Evolutionary conservation across 768 basidiomycete genomes (phyloP), one percentile per base, ranked within the genome.

Genomic region (Suillus brevipes): DNA sequence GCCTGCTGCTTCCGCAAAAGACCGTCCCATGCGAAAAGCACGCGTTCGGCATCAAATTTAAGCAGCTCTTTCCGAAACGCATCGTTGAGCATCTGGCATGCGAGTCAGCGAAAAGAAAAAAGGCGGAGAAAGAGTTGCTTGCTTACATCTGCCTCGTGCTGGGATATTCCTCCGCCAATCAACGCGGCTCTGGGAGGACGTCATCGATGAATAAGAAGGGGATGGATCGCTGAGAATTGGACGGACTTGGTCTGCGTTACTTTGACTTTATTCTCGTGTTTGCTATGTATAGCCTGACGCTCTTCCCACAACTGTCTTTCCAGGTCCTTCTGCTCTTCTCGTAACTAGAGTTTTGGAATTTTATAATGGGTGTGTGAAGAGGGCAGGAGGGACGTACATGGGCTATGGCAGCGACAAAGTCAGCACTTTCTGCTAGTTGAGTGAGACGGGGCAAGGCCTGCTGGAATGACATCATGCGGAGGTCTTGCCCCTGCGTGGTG

Each of bases 11-110:
- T 86, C 59, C 84, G 77, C 23, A 89, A 74, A n/a, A 94, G 80
- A 23, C 84, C 85, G 70, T 92, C 92, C 91, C 92, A 95, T 10
- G 90, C 89, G 3, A 86, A 80, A 7, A 94, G 74, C 12, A 82
- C 89, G 43, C 89, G 82, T 60, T 92, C 87, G n/a, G 70, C 70
- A 71, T 94, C 92, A 71, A 93, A 93, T 66, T 81, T 84, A 45
- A 74, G 78, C 43, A 94, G 73, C 66, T 92, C 92, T 68, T 80
- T 85, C 65, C 83, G 85, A 77, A 89, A 88, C 28, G 84, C 83
- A 57, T 84, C 83, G 57, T 84, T 83, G 68, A 94, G 65, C n/a
- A n/a, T 73, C 69, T 73, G 66, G 6, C 43, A 49, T n/a, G 47
- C 28, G 47, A 45, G 16, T 55, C 23, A 38, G 18, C 37, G 45